These are phyloP conservation scores for Gracilaria vermiculophylla DNA, from an alignment of 23 red algal species.

Conservation along the genomic window DNA sequence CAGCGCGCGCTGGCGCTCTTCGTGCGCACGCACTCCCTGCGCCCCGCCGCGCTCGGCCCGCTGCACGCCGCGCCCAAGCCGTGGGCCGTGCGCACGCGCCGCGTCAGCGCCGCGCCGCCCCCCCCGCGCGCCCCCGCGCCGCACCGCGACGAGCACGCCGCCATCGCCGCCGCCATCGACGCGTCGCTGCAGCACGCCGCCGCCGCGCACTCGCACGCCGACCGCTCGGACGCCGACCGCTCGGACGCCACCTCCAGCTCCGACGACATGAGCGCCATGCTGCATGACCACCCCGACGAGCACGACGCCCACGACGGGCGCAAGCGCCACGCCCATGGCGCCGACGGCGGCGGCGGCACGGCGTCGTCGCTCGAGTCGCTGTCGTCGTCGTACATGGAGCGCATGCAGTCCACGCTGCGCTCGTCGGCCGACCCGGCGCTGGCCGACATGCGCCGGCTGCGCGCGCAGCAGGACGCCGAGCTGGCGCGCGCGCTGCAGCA, in stretches of 20 bases:
- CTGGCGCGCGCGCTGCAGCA: conserved; percentile 17
- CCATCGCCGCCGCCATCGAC: conserved; percentile 45
- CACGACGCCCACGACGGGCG: no score
- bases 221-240: no score
- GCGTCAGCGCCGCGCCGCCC: no score
- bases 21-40: conserved; percentile 21
- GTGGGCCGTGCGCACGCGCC: conserved; percentile 50
- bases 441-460: conserved; percentile 23
- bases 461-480: conserved; percentile 40
- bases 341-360: no score
- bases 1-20: conserved; percentile 1
- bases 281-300: no score
- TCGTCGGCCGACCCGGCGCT: conserved; percentile 41
- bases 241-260: no score
- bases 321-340: no score
- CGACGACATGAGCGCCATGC: no score
- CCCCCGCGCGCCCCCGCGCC: no score
- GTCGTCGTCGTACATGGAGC: conserved; percentile 43
- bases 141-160: conserved; percentile 58
- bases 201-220: no score
- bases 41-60: conserved; percentile 31
- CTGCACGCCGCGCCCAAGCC: conserved; percentile 31
- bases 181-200: conserved; percentile 30
- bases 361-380: conserved; percentile 49
- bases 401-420: conserved; percentile 50